Evolutionary conservation across 2,329 filamentous ascomycete species (phyloP), one percentile per base, ranked within the genome.

Genomic region (Cadophora luteo-olivacea): DNA sequence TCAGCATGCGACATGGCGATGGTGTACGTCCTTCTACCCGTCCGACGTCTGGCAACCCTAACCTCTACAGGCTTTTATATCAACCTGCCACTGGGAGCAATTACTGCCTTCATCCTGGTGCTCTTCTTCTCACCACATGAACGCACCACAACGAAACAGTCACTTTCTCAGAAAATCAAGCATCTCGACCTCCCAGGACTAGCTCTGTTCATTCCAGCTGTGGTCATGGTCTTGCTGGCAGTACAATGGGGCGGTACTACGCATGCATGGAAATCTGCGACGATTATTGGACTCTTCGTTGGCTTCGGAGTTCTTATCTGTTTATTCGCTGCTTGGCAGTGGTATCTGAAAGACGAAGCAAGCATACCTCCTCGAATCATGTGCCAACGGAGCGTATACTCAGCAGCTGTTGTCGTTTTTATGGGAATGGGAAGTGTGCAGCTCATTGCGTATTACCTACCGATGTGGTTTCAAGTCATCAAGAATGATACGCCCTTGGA

Each of bases 401-500:
- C 69, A 12, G 76, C 78, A 2, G 70, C 75, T 16, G 65, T 71
- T 24, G 78, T 69, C 6, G 60, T 65, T 1, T 71, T 73, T 38
- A 65, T 72, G 24, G 65, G 67, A 0, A 36, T 73, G 22, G 72
- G 72, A 11, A 64, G 51, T n/a, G 61, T 66, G 2, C 54, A 65
- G 9, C 11, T 73, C 1, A 36, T 66, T 9, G 33, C 88, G 57
- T 82, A 81, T 75, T 83, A 83, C 68, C 74, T 84, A 14, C 83
- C 83, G 3, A 78, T 84, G 68, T 85, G 82, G 78, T 84, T 86
- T 74, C 82, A 86, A 76, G 78, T 80, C 49, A 79, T 85, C 71
- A 78, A 78, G 67, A 77, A 76, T 32, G 75, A 76, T 55, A 75
- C 68, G 54, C 77, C 80, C 0, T 75, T 77, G 6, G 62, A 72